Evolutionary conservation across 2,329 filamentous ascomycete genomes (phyloP).

Genomic region (Aspergillus sp.): DNA sequence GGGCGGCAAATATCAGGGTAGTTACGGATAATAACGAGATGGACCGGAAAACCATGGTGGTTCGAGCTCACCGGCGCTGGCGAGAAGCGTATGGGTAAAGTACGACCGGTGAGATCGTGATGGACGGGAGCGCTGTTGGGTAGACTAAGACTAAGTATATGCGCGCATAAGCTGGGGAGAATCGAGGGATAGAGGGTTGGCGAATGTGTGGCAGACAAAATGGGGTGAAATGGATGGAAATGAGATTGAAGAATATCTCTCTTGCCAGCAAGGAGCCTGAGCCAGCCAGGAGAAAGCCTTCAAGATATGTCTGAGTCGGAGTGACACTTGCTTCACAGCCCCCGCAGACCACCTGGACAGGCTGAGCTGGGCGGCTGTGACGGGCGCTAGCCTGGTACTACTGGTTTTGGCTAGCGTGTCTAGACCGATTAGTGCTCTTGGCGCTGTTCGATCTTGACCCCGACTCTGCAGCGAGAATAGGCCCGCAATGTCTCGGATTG

Average conservation of each 20-base stretch:
- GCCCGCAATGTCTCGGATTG: not conserved
- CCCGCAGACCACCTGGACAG: not conserved
- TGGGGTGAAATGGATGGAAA: not conserved
- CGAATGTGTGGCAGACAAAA: not conserved
- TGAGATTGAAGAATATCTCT: constrained; percentile 10
- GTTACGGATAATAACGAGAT: constrained; percentile 1
- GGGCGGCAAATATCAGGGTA: constrained; percentile 7
- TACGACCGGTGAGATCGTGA: not conserved
- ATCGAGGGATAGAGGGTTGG: not conserved
- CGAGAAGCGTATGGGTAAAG: not conserved
- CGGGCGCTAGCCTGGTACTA: not conserved
- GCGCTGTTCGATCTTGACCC: not conserved
- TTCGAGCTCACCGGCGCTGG: not conserved
- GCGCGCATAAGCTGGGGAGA: constrained; percentile 4
- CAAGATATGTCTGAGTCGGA: not conserved
- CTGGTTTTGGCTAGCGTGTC: not conserved
- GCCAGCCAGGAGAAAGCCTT: constrained; percentile 19
- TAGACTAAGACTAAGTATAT: constrained; percentile 1
- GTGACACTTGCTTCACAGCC: constrained; percentile 6
- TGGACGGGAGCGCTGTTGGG: not conserved
- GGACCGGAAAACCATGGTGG: constrained; percentile 10
- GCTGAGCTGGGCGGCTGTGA: not conserved
- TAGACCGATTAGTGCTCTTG: not conserved
- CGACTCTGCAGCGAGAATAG: not conserved
- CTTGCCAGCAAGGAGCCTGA: constrained; percentile 25